These are phyloP conservation scores for Paspalum vaginatum DNA, from an alignment of 176 grass and related monocot genomes.

Conservation along the genomic window DNA sequence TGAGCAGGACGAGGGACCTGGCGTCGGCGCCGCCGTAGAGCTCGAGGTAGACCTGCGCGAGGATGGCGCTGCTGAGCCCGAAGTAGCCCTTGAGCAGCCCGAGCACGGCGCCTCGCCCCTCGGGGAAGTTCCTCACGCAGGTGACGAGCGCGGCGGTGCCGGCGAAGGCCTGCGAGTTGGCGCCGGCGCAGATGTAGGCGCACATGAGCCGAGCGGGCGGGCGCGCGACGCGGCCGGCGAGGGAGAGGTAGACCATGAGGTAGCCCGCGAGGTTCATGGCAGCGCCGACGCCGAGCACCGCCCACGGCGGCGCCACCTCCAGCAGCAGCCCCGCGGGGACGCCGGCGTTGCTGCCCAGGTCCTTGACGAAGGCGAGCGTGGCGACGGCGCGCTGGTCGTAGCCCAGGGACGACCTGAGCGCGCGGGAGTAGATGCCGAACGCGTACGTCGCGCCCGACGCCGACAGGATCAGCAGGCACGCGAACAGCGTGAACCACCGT, in stretches of 20 bases:
- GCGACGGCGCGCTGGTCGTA: conserved; percentile 52
- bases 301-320: conserved; percentile 50
- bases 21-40: conserved; percentile 47
- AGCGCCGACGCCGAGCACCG: conserved; percentile 46
- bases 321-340: conserved; percentile 49
- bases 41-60: conserved; percentile 69
- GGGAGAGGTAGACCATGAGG: conserved; percentile 61
- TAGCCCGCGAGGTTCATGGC: conserved; percentile 58
- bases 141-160: conserved; percentile 74
- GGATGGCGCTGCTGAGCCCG: conserved; percentile 73
- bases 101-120: conserved; percentile 52
- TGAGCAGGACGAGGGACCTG: conserved; percentile 51
- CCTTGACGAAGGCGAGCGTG: conserved; percentile 62
- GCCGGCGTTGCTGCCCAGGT: conserved; percentile 54
- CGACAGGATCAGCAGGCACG: conserved; percentile 56
- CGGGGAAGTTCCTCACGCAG: conserved; percentile 76
- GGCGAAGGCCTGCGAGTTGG: conserved; percentile 51
- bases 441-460: conserved; percentile 58
- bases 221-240: conserved; percentile 25
- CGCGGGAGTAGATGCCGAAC: conserved; percentile 48
- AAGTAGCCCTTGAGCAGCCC: conserved; percentile 69
- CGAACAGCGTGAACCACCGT: conserved; percentile 58
- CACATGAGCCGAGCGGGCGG: conserved; percentile 49
- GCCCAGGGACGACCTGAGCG: conserved; percentile 37
- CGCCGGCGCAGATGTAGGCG: conserved; percentile 47